Conservation (phyloP, 441 rosid species). For the Adansonia rubrostipa region DNA sequence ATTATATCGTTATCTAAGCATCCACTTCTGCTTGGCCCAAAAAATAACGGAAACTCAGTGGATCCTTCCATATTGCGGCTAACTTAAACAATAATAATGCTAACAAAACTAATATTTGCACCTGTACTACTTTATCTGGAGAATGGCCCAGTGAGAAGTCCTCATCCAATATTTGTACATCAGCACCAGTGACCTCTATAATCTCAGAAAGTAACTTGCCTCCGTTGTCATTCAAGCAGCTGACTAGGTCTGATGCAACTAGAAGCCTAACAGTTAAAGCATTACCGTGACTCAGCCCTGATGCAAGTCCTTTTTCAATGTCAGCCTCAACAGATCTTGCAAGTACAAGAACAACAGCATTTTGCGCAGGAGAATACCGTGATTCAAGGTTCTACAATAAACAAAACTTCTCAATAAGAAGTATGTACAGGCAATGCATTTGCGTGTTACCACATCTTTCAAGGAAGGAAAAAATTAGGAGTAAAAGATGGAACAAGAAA, state of each 20-base stretch:
- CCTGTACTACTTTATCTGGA: slow-evolving; percentile 60
- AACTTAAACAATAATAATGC: neutral
- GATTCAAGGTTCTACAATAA: slow-evolving; percentile 49
- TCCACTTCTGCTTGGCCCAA: neutral
- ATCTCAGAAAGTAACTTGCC: slow-evolving; percentile 36
- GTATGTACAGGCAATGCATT: neutral
- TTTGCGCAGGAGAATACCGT: slow-evolving; percentile 63
- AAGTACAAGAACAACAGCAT: slow-evolving; percentile 55
- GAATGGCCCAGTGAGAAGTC: slow-evolving; percentile 32
- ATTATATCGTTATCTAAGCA: neutral
- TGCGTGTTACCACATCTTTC: neutral
- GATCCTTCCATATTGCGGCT: neutral
- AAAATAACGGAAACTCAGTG: neutral
- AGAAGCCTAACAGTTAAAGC: slow-evolving; percentile 57
- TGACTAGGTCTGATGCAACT: slow-evolving; percentile 44
- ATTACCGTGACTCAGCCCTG: slow-evolving; percentile 28
- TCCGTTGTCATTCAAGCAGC: slow-evolving; percentile 38
- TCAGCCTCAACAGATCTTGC: slow-evolving; percentile 59
- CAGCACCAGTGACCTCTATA: slow-evolving; percentile 39
- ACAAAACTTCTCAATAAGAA: slow-evolving; percentile 22
- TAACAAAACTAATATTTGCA: slow-evolving; percentile 26
- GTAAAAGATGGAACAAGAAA: neutral
- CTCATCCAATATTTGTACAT: slow-evolving; percentile 46
- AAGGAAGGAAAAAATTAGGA: no score
- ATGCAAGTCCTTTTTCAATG: slow-evolving; percentile 43